Evolutionary conservation across 257 asterid species (phyloP).

Genomic region (Rubia yunnanensis): DNA sequence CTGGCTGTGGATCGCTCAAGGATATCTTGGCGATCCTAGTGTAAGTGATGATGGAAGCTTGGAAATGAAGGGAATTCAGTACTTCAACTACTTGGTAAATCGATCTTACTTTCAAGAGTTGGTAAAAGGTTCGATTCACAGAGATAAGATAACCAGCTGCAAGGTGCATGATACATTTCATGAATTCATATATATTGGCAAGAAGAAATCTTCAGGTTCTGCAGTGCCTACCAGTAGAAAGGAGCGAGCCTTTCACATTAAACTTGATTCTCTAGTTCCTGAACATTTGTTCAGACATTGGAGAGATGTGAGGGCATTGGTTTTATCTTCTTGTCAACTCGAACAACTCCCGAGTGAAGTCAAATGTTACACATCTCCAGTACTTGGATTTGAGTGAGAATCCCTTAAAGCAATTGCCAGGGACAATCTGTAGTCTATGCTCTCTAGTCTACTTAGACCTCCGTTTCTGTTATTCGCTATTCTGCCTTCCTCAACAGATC

Average conservation of each 20-base stretch:
- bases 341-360: not conserved
- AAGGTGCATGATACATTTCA: not conserved
- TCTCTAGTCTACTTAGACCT: not conserved
- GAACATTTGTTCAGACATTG: not conserved
- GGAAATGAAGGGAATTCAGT: not conserved
- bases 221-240: not conserved
- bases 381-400: slow-evolving; percentile 7
- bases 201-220: not conserved
- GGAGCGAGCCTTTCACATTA: not conserved
- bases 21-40: not conserved
- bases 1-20: not conserved
- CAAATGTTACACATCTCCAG: slow-evolving; percentile 7
- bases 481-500: slow-evolving; percentile 9
- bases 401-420: slow-evolving; percentile 2
- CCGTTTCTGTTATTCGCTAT: not conserved
- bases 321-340: not conserved
- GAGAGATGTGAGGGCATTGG: not conserved
- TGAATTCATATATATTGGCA: not conserved
- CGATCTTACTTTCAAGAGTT: not conserved
- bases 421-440: not conserved
- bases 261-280: not conserved
- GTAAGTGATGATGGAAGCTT: not conserved
- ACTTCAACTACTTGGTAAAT: not conserved
- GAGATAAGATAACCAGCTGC: not conserved
- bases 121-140: not conserved